Conservation (phyloP, 139 green algal genomes). For the Tetradesmus lagerheimii region DNA sequence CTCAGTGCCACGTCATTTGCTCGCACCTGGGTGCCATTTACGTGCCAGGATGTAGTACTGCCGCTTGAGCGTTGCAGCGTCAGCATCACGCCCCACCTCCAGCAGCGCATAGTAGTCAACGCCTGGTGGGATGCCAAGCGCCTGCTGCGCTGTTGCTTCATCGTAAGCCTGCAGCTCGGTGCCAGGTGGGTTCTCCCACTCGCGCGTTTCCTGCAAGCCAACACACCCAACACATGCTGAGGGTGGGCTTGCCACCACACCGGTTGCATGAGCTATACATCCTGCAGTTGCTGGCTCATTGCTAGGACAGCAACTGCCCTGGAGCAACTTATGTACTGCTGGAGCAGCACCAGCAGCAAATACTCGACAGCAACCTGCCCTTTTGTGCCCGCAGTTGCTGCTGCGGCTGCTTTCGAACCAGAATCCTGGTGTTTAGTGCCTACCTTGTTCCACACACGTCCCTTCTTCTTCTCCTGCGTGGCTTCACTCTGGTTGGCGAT, state of each 20-base stretch:
- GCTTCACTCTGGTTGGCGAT: slow-evolving; percentile 86
- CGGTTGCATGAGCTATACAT: too few relatives aligned
- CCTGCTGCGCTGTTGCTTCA: slow-evolving; percentile 17
- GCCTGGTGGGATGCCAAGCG: background rate
- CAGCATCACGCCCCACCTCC: slow-evolving; percentile 72
- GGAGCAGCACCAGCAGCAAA: too few relatives aligned
- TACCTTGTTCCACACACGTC: slow-evolving; percentile 86
- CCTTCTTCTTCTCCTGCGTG: slow-evolving; percentile 57
- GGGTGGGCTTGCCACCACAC: too few relatives aligned
- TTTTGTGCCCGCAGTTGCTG: background rate
- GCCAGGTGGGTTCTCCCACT: slow-evolving; percentile 47
- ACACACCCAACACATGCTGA: background rate
- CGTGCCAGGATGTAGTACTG: slow-evolving; percentile 93
- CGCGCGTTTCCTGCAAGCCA: slow-evolving; percentile 37
- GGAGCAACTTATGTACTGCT: too few relatives aligned
- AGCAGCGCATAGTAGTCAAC: slow-evolving; percentile 52
- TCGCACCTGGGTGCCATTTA: slow-evolving; percentile 69
- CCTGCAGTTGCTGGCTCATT: too few relatives aligned
- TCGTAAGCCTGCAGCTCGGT: slow-evolving; percentile 44
- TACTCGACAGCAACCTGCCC: background rate
- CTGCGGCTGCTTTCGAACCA: background rate
- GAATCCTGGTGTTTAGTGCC: too few relatives aligned
- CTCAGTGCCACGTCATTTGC: too few relatives aligned
- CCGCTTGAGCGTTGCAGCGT: slow-evolving; percentile 82
- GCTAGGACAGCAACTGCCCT: too few relatives aligned